Evolutionary conservation across 2,329 filamentous ascomycete genomes (phyloP), one percentile per base, ranked within the genome.

Genomic region (Allantophomopsis cytisporea): DNA sequence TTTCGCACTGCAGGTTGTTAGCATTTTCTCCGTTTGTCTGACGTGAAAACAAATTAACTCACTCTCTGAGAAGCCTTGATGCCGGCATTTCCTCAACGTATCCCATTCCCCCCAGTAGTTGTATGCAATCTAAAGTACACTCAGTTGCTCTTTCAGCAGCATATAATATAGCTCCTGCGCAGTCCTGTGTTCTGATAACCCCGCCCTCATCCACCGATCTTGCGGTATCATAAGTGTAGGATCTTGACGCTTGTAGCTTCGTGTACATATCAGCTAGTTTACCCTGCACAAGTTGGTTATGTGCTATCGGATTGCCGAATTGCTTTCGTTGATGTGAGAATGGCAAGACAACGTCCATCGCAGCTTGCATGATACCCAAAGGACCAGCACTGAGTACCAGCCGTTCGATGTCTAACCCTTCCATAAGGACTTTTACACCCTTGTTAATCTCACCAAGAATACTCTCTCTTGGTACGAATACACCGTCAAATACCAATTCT

Each of bases 231-330:
- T 94, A 94, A 0, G 89, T 96, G 61, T 94, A 95, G 2, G 87
- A 73, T n/a, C 78, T 69, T 13, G 81, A 79, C 10, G 83, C 87
- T 52, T 84, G 80, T 43, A 91, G 73, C 60, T 94, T 94, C 36
- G 87, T 95, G 63, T 96, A 93, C 88, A 98, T 95, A 59, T 96
- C 88, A 41, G 91, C 87, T 35, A 96, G 70, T 56, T 88, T 89
- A 41, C 84, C 89, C 61, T 96, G 91, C 16, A 96, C 72, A 45
- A 96, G 70, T 60, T 98, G 91, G 60, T 94, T 94, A 50, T 91
- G 81, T 1, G 84, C 89, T 46, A 96, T 84, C 2, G 89, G 89
- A 7, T 60, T 65, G 40, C 80, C 81, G 56, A 98, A 98, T 62
- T 98, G 91, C 60, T 81, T 84, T 41, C 91, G 76, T 50, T 83